Percentiles rank a stretch among this genome's conserved stretches.
Evolutionary conservation across 2,329 filamentous ascomycete species (phyloP).

Genomic region (Xylaria polymorpha): DNA sequence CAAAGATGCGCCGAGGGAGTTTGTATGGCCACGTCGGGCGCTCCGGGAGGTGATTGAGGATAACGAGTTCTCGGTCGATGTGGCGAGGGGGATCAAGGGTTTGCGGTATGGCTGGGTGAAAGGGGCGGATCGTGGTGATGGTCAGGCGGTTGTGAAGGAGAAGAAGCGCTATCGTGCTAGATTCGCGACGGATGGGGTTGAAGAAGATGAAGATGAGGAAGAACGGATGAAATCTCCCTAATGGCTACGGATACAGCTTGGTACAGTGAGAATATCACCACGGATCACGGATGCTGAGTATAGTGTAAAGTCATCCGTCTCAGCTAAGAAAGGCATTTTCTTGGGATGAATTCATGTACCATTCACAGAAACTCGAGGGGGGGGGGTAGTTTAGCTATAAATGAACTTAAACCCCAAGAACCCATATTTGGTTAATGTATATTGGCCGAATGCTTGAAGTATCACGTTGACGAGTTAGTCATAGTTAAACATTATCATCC

Average conservation of each 20-base stretch:
- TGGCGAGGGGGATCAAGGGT: constrained; percentile 33
- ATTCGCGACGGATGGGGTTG: neutral
- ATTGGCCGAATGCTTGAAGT: neutral
- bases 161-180: constrained; percentile 5
- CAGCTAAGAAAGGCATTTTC: neutral
- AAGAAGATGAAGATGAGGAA: neutral
- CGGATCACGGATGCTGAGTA: neutral
- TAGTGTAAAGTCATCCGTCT: neutral
- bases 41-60: constrained; percentile 20
- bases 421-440: neutral
- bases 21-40: constrained; percentile 33
- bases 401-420: neutral
- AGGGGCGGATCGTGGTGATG: neutral
- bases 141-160: constrained; percentile 2
- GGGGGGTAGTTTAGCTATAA: neutral
- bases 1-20: constrained; percentile 10
- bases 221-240: neutral
- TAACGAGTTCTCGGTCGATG: constrained; percentile 21
- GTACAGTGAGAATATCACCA: no score
- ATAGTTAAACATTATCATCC: neutral
- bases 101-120: constrained; percentile 23
- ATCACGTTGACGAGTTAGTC: neutral
- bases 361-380: neutral
- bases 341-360: neutral
- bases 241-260: no score